Evolutionary conservation across 2,329 filamentous ascomycete genomes (phyloP).

Genomic region (Fusarium tricinctum): DNA sequence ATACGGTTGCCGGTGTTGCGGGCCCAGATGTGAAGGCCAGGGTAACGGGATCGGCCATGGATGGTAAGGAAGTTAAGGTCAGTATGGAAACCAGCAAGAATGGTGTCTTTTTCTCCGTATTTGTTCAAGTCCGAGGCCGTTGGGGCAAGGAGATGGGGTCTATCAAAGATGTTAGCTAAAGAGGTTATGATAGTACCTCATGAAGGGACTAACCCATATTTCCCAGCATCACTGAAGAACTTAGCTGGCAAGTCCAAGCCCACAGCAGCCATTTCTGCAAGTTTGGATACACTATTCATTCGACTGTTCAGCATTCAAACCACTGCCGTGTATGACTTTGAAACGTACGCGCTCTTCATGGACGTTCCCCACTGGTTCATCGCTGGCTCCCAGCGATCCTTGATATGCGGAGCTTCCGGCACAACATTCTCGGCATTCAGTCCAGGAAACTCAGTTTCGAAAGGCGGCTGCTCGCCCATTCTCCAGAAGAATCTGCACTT

Average conservation of each 20-base stretch:
- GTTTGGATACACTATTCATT: slow-evolving; percentile 62
- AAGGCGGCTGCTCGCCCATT: slow-evolving; percentile 68
- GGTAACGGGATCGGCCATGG: slow-evolving; percentile 73
- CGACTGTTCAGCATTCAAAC: neutral
- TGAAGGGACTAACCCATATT: slow-evolving; percentile 63
- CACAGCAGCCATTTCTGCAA: slow-evolving; percentile 71
- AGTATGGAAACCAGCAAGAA: slow-evolving; percentile 74
- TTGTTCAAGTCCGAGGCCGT: slow-evolving; percentile 70
- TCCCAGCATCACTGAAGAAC: slow-evolving; percentile 68
- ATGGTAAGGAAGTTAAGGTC: slow-evolving; percentile 76
- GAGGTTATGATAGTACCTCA: neutral
- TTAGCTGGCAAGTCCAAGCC: slow-evolving; percentile 67
- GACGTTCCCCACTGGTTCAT: slow-evolving; percentile 71
- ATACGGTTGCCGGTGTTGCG: slow-evolving; percentile 73
- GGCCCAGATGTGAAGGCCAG: slow-evolving; percentile 73
- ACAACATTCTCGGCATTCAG: slow-evolving; percentile 69
- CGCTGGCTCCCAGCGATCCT: slow-evolving; percentile 64
- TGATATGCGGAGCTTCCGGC: slow-evolving; percentile 64
- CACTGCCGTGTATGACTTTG: neutral
- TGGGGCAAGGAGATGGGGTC: slow-evolving; percentile 72
- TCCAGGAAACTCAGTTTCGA: slow-evolving; percentile 67
- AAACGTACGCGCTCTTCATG: slow-evolving; percentile 71
- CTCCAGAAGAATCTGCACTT: slow-evolving; percentile 76
- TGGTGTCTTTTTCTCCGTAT: slow-evolving; percentile 68
- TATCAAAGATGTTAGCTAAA: slow-evolving; percentile 41